Conservation (phyloP, 2,329 filamentous ascomycete species). For the Monilinia fructigena region DNA sequence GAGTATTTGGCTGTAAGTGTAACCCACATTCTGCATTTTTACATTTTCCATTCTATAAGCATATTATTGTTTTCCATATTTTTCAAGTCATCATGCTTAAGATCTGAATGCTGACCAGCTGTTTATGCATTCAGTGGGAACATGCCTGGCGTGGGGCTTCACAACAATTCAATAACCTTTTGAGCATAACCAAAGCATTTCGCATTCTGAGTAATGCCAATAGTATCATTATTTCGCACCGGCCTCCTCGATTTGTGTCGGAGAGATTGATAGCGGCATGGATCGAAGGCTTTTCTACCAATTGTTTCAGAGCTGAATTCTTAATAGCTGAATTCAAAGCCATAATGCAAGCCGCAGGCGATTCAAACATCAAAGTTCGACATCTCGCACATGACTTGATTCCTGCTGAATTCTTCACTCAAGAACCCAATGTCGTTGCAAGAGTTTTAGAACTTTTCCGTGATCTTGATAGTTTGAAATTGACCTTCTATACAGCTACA, state of each 20-base stretch:
- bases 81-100: too few species aligned
- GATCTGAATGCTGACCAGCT: neutral
- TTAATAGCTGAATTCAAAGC: neutral
- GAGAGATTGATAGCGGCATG: neutral
- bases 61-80: neutral
- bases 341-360: neutral
- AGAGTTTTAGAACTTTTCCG: neutral
- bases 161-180: neutral
- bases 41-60: neutral
- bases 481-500: too few species aligned
- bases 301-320: neutral
- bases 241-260: neutral
- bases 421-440: neutral
- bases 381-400: neutral
- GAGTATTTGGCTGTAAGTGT: neutral
- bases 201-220: neutral
- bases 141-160: neutral
- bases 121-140: neutral
- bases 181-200: constrained; percentile 3
- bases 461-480: neutral
- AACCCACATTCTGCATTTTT: neutral
- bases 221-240: neutral
- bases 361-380: neutral
- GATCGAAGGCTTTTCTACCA: too few species aligned
- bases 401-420: neutral